Percentiles rank a stretch among this genome's conserved stretches.
phyloP scores from a whole-genome alignment of 2,329 filamentous ascomycete genomes.

The Huntiella omanensis region DNA sequence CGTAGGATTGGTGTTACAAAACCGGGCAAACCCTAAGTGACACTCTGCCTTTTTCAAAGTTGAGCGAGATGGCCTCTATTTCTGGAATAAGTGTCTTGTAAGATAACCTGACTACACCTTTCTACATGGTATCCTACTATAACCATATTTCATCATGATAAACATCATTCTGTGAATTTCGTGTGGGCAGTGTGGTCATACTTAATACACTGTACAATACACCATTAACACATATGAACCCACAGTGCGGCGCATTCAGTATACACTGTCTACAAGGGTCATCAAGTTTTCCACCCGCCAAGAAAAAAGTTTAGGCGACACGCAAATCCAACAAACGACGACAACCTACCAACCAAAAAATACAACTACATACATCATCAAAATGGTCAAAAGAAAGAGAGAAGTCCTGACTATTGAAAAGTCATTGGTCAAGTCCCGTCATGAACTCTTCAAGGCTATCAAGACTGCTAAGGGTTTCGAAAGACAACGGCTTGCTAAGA shows the following conservation, averaged over 20 bases:
- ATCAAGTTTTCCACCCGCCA: too few relatives aligned
- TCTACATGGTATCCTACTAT: too few relatives aligned
- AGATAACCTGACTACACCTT: too few relatives aligned
- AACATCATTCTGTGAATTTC: too few relatives aligned
- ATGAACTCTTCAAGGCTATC: slow-evolving; percentile 45
- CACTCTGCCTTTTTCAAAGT: too few relatives aligned
- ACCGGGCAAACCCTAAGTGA: too few relatives aligned
- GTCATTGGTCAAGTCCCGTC: slow-evolving; percentile 34
- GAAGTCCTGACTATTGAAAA: slow-evolving; percentile 27
- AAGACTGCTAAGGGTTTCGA: slow-evolving; percentile 61
- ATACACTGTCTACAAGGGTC: neutral
- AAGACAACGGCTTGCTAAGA: slow-evolving; percentile 53
- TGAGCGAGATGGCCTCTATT: too few relatives aligned
- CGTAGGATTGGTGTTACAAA: too few relatives aligned
- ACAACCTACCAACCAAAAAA: neutral
- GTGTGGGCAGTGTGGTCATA: neutral
- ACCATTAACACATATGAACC: neutral
- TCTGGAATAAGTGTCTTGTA: too few relatives aligned
- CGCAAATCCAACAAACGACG: neutral
- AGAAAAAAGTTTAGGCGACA: neutral
- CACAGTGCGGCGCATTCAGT: slow-evolving; percentile 8
- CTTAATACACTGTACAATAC: neutral
- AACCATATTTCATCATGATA: too few relatives aligned
- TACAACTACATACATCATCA: slow-evolving; percentile 4
- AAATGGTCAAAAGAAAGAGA: slow-evolving; percentile 42